Evolutionary conservation across 1,284 basidiomycete species (phyloP), one percentile per base, ranked within the genome.

Genomic region (Paramarasmius palmivorus): DNA sequence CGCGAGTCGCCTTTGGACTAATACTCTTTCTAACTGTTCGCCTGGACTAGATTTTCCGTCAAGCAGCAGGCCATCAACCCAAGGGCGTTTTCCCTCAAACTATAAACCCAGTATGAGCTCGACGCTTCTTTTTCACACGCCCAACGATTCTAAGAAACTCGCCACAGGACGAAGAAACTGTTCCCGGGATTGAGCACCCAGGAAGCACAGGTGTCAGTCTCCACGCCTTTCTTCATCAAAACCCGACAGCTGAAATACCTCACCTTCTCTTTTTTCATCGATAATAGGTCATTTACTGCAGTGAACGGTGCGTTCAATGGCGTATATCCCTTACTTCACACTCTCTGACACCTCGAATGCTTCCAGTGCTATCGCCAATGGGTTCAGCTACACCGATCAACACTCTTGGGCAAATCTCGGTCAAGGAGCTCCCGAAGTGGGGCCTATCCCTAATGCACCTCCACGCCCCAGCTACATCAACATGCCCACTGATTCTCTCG

Each of bases 391-490:
- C 64, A 82, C 86, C 52, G 75, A 78, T 62, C 83, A 83, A 29
- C 86, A 90, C 63, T 86, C 88, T 58, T 95, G 93, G 93, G 82
- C 90, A 3, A 93, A 94, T 54, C 68, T 81, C 4, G 78, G 78
- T n/a, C 92, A 94, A 71, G 93, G 93, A 52, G 93, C 92, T 4
- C 93, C 93, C 2, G 93, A 95, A 69, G 87, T 90, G 8, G 94
- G 93, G 0, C 82, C 84, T 9, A 86, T 98, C 55, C 91, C 91
- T 1, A 82, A 84, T 47, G 90, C 87, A 2, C 80, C 84, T 0
- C 70, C 79, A 20, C 84, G 92, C 36, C 88, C 88, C 1, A 77
- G 78, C 3, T 74, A 75, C 46, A 79, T 96, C 53, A 70, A 78
- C 29, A 65, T 89, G 47, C 84, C 86, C 23, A 65, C 82, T 20